Evolutionary conservation across 441 rosid genomes (phyloP).

Genomic region (Populus hybrid): DNA sequence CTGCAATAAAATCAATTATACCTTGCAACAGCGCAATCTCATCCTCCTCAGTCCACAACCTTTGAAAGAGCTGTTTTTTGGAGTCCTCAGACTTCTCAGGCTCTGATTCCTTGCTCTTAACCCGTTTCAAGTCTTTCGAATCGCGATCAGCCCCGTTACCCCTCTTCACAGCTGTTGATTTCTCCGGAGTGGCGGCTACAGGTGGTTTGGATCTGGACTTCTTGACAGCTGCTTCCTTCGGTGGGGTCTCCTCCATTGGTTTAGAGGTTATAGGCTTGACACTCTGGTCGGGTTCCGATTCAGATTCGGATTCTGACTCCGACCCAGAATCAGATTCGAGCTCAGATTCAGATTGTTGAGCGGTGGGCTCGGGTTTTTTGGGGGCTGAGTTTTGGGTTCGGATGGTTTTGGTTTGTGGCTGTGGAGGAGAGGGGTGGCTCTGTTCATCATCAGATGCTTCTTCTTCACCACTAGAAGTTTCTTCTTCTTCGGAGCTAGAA

Average conservation of each 20-base stretch:
- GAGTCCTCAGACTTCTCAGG: too few relatives aligned
- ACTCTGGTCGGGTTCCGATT: constrained; percentile 18
- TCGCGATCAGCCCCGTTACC: constrained; percentile 13
- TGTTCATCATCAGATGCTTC: constrained; percentile 9
- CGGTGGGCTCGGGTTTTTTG: constrained; percentile 12
- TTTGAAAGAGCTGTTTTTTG: too few relatives aligned
- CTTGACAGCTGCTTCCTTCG: constrained; percentile 2
- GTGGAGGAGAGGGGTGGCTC: constrained; percentile 4
- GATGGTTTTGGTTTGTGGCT: background rate
- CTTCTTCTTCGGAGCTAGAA: constrained; percentile 40
- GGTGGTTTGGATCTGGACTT: constrained; percentile 17
- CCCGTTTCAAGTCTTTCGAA: constrained; percentile 21
- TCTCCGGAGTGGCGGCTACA: constrained; percentile 11
- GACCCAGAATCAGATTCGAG: constrained; percentile 16
- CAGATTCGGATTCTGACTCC: constrained; percentile 29
- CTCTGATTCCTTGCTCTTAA: constrained; percentile 25
- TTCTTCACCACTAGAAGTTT: constrained; percentile 20
- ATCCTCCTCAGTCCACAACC: constrained; percentile 28
- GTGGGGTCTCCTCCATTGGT: constrained; percentile 21
- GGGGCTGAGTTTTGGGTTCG: background rate
- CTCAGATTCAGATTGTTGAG: constrained; percentile 12
- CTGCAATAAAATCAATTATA: constrained; percentile 29
- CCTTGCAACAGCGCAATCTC: constrained; percentile 41
- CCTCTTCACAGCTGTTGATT: constrained; percentile 18
- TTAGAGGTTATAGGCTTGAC: constrained; percentile 27